Conservation (phyloP, 1,284 basidiomycete species). For the Fomitopsis pinicola region DNA sequence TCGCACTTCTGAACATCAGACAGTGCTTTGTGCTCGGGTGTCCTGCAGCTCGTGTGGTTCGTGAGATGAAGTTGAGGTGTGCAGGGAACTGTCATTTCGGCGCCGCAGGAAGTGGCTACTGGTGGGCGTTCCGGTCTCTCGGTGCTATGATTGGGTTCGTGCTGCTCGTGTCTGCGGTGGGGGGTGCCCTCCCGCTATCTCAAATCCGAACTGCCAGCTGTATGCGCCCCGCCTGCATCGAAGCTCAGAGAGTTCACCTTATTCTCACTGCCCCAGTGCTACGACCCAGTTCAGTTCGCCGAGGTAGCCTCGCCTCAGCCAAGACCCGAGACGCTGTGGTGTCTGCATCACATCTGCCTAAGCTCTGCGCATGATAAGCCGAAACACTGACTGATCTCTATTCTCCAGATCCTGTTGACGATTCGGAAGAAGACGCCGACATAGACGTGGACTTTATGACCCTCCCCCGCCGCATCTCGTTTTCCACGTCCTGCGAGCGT, state of each 20-base stretch:
- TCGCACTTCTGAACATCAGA: background rate
- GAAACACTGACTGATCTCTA: background rate
- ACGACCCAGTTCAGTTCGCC: too few species aligned
- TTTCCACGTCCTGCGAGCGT: conserved; percentile 28
- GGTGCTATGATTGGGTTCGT: background rate
- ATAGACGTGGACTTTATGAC: conserved; percentile 15
- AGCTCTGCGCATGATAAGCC: background rate
- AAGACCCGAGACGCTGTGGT: background rate
- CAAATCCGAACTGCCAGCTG: background rate
- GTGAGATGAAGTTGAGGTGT: background rate
- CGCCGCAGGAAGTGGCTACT: background rate
- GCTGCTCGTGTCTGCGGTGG: background rate
- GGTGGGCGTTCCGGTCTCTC: background rate
- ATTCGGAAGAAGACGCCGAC: conserved; percentile 17
- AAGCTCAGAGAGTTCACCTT: background rate
- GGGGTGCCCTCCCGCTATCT: background rate
- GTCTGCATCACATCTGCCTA: background rate
- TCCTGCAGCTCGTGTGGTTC: background rate
- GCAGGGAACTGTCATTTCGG: background rate
- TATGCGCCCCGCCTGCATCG: background rate
- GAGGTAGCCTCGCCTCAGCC: background rate
- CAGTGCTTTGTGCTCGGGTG: background rate
- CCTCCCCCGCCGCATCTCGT: conserved; percentile 24
- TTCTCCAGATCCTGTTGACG: background rate
- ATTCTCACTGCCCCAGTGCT: background rate